Base-by-base conservation (phyloP, 176 grass and related monocot species). In the Bromus sterilis region DNA sequence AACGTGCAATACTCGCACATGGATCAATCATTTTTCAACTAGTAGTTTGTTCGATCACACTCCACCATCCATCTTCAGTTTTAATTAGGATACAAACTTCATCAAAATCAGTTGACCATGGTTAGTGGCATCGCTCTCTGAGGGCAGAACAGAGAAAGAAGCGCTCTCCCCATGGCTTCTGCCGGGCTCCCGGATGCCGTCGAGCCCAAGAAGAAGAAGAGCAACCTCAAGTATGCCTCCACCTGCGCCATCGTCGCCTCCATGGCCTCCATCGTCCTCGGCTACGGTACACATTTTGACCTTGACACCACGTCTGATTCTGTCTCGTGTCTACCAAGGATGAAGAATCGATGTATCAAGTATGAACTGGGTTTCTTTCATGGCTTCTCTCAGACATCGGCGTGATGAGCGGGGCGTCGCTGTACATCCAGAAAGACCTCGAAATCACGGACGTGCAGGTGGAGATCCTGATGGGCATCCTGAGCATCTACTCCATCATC, bases 371-470 rank as follows among this genome's bases (percentile, higher is more conserved):
- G n/a, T 39, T 34, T 35, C 5, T 73, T 20, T 78, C 13, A 0
- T 30, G 60, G 28, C 26, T 28, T 24, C n/a, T 13, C 20, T 5
- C 21, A 94, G 89, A 92, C 65, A 87, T 92, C 1, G 93, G 89
- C 25, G 93, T 94, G 81, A 94, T 94, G 93, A 94, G 93, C 61
- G 93, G 93, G 0, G 89, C 87, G 3, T 51, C 72, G 26, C 57
- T 92, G 31, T 92, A 75, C 59, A 94, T 94, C 80, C 79, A 92
- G 71, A 32, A 89, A 4, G 93, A 92, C 81, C 77, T 94, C 0
- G 56, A 87, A 55, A 66, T 87, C 73, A 83, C 80, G 0, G 87
- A 94, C 66, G 89, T 87, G 44, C 73, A 94, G 55, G 58, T 87
- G 6, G 92, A 94, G 93, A 26, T 94, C 20, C 74, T 87, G 4